A percentile compares a stretch with the other conserved stretches of the same genome.
Evolutionary conservation across 768 basidiomycete species (phyloP).

Genomic region (Roridomyces roridus): DNA sequence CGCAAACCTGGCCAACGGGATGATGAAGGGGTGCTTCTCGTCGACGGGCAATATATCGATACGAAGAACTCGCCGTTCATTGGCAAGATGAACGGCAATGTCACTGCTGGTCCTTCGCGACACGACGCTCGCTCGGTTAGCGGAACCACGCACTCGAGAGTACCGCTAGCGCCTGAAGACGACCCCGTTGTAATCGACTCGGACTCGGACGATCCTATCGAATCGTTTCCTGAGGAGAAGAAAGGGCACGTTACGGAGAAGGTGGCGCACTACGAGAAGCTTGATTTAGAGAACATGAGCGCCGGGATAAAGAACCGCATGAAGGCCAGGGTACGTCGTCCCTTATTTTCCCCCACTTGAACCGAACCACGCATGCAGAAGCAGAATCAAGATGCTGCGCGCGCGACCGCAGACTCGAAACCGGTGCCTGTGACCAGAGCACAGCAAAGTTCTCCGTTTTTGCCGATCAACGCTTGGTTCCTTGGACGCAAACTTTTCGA

Average conservation of each 20-base stretch:
- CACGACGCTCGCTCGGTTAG: neutral
- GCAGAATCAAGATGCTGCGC: no score
- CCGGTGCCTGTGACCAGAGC: no score
- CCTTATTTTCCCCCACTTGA: no score
- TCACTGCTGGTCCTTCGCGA: neutral
- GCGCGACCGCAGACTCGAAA: no score
- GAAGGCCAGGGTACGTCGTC: no score
- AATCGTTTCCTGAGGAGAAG: neutral
- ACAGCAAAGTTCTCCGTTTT: no score
- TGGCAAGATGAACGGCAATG: neutral
- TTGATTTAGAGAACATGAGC: no score
- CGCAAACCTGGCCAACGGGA: conserved; percentile 1
- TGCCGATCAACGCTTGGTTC: conserved; percentile 33
- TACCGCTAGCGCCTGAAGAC: conserved; percentile 8
- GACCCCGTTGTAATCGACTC: neutral
- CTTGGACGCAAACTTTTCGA: conserved; percentile 28
- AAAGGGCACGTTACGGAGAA: neutral
- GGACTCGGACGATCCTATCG: conserved; percentile 8
- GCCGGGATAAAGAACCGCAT: neutral
- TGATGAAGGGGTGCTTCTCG: neutral
- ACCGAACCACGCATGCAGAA: no score
- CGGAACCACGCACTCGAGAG: neutral
- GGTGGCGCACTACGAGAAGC: no score
- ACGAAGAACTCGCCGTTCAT: neutral
- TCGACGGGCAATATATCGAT: conserved; percentile 1